Evolutionary conservation across 805 yeast species (phyloP).

Genomic region (Candida tallmaniae): DNA sequence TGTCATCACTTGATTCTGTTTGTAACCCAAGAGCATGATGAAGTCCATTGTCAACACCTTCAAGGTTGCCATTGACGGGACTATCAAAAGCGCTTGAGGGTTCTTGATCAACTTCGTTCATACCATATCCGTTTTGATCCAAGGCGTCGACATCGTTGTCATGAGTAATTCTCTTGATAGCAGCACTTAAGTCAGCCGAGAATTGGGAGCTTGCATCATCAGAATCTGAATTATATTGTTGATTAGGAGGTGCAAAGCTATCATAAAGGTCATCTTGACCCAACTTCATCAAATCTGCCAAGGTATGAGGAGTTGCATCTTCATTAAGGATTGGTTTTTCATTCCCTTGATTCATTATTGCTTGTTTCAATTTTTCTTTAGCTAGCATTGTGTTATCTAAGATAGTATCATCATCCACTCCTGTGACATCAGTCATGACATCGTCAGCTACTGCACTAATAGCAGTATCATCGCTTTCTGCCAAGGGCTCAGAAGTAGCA

Average conservation of each 20-base stretch:
- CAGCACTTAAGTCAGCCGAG: conserved; percentile 14
- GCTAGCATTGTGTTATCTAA: not conserved
- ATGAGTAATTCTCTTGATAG: conserved; percentile 10
- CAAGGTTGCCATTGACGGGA: not conserved
- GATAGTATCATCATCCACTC: not conserved
- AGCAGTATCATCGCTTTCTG: not conserved
- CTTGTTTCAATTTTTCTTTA: not conserved
- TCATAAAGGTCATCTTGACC: conserved; percentile 9
- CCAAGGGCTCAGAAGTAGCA: not conserved
- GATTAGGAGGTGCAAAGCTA: conserved; percentile 6
- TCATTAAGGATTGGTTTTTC: not conserved
- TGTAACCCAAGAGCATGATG: not conserved
- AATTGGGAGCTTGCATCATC: conserved; percentile 9
- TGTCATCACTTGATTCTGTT: conserved; percentile 7
- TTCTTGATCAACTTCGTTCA: not conserved
- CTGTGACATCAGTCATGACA: not conserved
- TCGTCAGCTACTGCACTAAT: not conserved
- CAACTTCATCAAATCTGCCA: conserved; percentile 10
- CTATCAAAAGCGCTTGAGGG: conserved; percentile 3
- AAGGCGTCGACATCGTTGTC: not conserved
- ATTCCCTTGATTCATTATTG: conserved; percentile 1
- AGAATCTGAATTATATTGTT: conserved; percentile 6
- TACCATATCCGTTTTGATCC: not conserved
- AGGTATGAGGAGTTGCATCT: conserved; percentile 2
- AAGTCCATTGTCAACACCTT: not conserved